These are phyloP conservation scores for Metschnikowia santaceciliae DNA, from an alignment of 805 yeast species.

Conservation along the genomic window DNA sequence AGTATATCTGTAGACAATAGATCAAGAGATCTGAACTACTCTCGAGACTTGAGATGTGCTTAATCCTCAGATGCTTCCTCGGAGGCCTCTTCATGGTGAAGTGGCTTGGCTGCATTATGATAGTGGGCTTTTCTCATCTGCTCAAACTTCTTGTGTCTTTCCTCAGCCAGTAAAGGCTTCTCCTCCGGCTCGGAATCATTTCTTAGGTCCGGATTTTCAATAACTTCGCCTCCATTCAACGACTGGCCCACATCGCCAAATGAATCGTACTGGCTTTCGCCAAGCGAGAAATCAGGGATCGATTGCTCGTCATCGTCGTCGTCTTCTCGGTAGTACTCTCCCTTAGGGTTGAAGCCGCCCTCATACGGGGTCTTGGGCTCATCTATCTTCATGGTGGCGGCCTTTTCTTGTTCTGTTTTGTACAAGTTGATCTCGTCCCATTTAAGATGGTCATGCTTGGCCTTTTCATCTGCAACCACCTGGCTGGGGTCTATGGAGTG, in stretches of 20 bases:
- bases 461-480: slow-evolving; percentile 1
- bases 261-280: slow-evolving; percentile 48
- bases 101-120: slow-evolving; percentile 51
- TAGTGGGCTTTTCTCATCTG: slow-evolving; percentile 79
- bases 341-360: slow-evolving; percentile 79
- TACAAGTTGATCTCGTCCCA: slow-evolving; percentile 85
- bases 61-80: background rate
- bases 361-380: slow-evolving; percentile 96
- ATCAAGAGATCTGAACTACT: too few species aligned
- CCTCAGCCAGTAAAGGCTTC: slow-evolving; percentile 46
- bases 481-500: slow-evolving; percentile 12
- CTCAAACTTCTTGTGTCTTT: slow-evolving; percentile 65
- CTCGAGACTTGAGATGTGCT: too few species aligned
- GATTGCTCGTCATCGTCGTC: slow-evolving; percentile 50
- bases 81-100: slow-evolving; percentile 28
- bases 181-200: slow-evolving; percentile 31
- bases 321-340: slow-evolving; percentile 73
- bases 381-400: slow-evolving; percentile 77
- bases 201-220: slow-evolving; percentile 24
- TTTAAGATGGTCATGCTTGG: slow-evolving; percentile 43
- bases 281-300: slow-evolving; percentile 51
- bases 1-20: too few species aligned
- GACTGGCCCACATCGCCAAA: slow-evolving; percentile 25
- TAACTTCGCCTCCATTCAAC: slow-evolving; percentile 41
- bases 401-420: slow-evolving; percentile 67